Evolutionary conservation across 2,329 filamentous ascomycete genomes (phyloP).

Genomic region (Paraphoma sp.): DNA sequence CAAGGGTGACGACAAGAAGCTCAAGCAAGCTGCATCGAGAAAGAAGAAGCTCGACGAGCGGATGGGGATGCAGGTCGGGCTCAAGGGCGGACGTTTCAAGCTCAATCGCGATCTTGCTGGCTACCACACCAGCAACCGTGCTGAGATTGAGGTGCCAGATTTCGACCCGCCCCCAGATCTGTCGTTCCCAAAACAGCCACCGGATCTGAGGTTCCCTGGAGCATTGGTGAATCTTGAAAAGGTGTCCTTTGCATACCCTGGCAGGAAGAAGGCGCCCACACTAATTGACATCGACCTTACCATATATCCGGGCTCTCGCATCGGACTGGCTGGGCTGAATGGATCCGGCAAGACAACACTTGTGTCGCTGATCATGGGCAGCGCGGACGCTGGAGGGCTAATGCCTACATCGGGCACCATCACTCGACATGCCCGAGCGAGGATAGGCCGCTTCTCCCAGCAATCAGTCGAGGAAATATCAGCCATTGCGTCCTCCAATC

Average conservation of each 20-base stretch:
- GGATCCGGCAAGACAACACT: slow-evolving; percentile 84
- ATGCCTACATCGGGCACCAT: slow-evolving; percentile 68
- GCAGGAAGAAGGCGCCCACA: slow-evolving; percentile 50
- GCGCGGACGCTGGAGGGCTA: slow-evolving; percentile 37
- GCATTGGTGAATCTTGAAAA: slow-evolving; percentile 75
- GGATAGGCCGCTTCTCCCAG: slow-evolving; percentile 80
- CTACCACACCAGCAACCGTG: slow-evolving; percentile 58
- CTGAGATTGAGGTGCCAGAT: slow-evolving; percentile 73
- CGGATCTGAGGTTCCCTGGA: slow-evolving; percentile 76
- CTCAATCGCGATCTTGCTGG: slow-evolving; percentile 74
- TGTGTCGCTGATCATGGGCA: slow-evolving; percentile 71
- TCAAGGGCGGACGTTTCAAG: slow-evolving; percentile 78
- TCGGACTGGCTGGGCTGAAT: slow-evolving; percentile 80
- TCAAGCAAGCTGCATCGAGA: slow-evolving; percentile 82
- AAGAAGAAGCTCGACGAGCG: slow-evolving; percentile 86
- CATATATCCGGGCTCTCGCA: slow-evolving; percentile 74
- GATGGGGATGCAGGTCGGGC: slow-evolving; percentile 76
- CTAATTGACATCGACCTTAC: slow-evolving; percentile 71
- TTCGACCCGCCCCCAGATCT: slow-evolving; percentile 65
- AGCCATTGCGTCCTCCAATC: slow-evolving; percentile 57
- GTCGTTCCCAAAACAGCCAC: slow-evolving; percentile 65
- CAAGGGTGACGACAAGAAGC: slow-evolving; percentile 82
- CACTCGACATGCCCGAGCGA: slow-evolving; percentile 71
- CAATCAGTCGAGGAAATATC: slow-evolving; percentile 76
- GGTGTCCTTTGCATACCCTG: slow-evolving; percentile 69